phyloP scores from a whole-genome alignment of 1,284 basidiomycete genomes.

The Microbotryum saponariae region DNA sequence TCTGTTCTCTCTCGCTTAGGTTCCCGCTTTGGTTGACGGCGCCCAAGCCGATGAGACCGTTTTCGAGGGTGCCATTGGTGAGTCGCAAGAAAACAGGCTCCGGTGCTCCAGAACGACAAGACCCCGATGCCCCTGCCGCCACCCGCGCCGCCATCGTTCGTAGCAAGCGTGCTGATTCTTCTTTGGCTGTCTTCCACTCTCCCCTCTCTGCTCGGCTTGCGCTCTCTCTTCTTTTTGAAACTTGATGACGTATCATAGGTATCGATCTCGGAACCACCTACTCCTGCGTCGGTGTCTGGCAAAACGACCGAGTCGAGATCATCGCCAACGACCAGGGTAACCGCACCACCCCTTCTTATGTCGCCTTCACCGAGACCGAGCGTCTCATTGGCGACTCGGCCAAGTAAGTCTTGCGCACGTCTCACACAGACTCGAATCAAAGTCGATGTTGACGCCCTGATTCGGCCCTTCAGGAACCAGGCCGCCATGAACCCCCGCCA shows the following conservation, averaged over 20 bases:
- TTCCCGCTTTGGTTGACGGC: not conserved
- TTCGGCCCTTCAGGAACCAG: conserved; percentile 34
- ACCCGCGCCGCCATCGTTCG: not conserved
- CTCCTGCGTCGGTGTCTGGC: conserved; percentile 85
- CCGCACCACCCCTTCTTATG: conserved; percentile 94
- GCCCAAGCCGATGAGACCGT: conserved; percentile 7
- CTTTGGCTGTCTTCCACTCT: not conserved
- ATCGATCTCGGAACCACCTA: conserved; percentile 36
- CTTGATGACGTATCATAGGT: conserved; percentile 7
- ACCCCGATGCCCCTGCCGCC: not conserved
- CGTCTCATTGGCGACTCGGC: conserved; percentile 87
- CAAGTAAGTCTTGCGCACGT: conserved; percentile 37
- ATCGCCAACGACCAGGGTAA: conserved; percentile 80
- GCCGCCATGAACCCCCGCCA: conserved; percentile 92
- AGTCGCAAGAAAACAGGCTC: not conserved
- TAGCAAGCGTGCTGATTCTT: conserved; percentile 1
- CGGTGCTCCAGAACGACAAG: not conserved
- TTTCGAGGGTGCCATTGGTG: conserved; percentile 35
- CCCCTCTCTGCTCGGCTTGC: not conserved
- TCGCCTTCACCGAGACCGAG: conserved; percentile 95
- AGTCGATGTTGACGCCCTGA: not conserved
- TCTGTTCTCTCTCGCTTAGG: too few species aligned
- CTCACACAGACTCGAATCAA: too few species aligned
- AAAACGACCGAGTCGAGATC: conserved; percentile 97
- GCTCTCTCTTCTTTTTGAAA: not conserved